phyloP scores from a whole-genome alignment of 257 asterid species.

The Penstemon barbatus region DNA sequence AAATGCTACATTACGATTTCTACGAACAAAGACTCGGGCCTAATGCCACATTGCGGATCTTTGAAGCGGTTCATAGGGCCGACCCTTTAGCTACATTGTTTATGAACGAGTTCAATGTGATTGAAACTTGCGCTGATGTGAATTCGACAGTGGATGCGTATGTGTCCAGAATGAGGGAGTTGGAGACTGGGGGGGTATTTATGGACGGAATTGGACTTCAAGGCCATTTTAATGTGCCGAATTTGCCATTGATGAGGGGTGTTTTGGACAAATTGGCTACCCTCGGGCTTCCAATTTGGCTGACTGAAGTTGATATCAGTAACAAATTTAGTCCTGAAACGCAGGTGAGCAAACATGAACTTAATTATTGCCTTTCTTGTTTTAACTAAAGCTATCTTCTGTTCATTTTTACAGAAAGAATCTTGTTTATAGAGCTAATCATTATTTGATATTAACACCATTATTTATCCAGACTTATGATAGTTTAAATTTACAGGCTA shows the following conservation, averaged over 20 bases:
- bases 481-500: conserved; percentile 34
- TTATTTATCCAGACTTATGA: not conserved
- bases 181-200: conserved; percentile 35
- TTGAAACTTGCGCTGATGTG: conserved; percentile 46
- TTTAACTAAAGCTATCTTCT: no score
- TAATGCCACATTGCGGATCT: conserved; percentile 42
- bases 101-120: conserved; percentile 49
- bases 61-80: conserved; percentile 33
- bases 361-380: no score
- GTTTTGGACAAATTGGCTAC: conserved; percentile 50
- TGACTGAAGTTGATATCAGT: conserved; percentile 56
- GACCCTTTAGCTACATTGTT: conserved; percentile 53
- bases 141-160: conserved; percentile 49
- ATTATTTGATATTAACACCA: no score
- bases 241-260: conserved; percentile 51
- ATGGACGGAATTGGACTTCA: conserved; percentile 55
- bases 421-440: no score
- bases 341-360: conserved; percentile 26
- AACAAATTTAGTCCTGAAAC: conserved; percentile 28
- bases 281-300: conserved; percentile 50
- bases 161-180: conserved; percentile 38
- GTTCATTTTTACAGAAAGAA: no score
- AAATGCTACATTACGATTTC: conserved; percentile 40
- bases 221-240: conserved; percentile 51
- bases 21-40: conserved; percentile 44